phyloP scores from a whole-genome alignment of 2,329 filamentous ascomycete genomes.

The Diaporthe sp. region DNA sequence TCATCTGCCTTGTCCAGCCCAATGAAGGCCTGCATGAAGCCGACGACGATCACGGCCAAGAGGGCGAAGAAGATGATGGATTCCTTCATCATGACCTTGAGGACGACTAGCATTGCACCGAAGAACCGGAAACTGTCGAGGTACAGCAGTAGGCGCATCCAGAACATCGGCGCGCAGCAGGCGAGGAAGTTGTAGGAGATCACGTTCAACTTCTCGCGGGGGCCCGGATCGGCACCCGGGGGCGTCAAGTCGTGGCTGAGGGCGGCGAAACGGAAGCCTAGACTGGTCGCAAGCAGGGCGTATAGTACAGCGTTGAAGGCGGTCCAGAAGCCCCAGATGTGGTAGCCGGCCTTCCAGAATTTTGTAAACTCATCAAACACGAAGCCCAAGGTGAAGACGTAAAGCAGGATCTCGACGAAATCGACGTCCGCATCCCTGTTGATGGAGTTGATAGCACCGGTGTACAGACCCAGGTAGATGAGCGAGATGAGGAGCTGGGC shows the following conservation, averaged over 20 bases:
- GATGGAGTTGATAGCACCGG: slow-evolving; percentile 92
- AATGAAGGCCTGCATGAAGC: slow-evolving; percentile 94
- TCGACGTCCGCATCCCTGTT: slow-evolving; percentile 89
- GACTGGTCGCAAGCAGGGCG: slow-evolving; percentile 80
- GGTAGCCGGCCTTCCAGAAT: slow-evolving; percentile 92
- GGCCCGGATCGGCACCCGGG: slow-evolving; percentile 49
- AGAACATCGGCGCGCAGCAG: slow-evolving; percentile 96
- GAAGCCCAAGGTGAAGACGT: slow-evolving; percentile 92
- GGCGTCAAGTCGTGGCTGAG: slow-evolving; percentile 68
- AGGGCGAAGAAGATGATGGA: slow-evolving; percentile 97
- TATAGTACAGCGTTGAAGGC: slow-evolving; percentile 92
- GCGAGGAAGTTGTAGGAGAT: slow-evolving; percentile 95
- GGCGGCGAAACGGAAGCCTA: slow-evolving; percentile 84
- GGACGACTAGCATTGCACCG: slow-evolving; percentile 95
- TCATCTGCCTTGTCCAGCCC: slow-evolving; percentile 89
- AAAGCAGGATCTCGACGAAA: slow-evolving; percentile 84
- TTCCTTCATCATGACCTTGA: slow-evolving; percentile 96
- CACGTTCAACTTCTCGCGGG: slow-evolving; percentile 77
- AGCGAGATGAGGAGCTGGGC: slow-evolving; percentile 89
- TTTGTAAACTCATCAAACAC: slow-evolving; percentile 90
- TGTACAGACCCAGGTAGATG: slow-evolving; percentile 87
- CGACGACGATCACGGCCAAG: slow-evolving; percentile 84
- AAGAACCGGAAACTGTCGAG: slow-evolving; percentile 96
- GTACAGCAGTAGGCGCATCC: slow-evolving; percentile 92
- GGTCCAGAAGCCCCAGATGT: slow-evolving; percentile 97